A percentile compares a stretch with the other conserved stretches of the same genome.
phyloP scores from a whole-genome alignment of 208 protist genomes.

The Leishmania aethiopica region DNA sequence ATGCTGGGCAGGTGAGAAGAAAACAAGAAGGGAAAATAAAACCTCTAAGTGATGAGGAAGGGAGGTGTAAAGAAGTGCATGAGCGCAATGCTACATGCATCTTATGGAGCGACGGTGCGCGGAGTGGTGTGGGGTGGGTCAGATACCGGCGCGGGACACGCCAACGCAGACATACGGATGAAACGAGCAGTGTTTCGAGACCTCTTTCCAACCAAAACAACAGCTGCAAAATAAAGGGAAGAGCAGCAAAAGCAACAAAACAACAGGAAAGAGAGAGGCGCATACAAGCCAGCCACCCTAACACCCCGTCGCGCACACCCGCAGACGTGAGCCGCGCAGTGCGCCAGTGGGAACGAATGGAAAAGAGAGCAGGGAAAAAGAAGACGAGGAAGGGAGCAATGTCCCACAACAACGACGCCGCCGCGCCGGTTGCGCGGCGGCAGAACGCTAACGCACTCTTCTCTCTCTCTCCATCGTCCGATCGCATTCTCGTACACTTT shows the following conservation, averaged over 20 bases:
- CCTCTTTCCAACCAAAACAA: not conserved
- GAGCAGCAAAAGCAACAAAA: not conserved
- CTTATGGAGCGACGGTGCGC: not conserved
- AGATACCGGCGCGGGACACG: not conserved
- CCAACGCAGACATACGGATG: not conserved
- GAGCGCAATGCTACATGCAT: not conserved
- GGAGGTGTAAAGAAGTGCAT: constrained; percentile 69
- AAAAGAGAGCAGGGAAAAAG: not conserved
- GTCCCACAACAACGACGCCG: not conserved
- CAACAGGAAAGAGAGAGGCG: not conserved
- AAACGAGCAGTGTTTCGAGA: not conserved
- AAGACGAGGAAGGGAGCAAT: not conserved
- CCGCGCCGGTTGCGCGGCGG: not conserved
- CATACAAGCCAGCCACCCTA: not conserved
- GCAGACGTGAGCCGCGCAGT: not conserved
- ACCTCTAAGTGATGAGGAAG: not conserved
- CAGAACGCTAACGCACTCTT: not conserved
- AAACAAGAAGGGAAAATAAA: not conserved
- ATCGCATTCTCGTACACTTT: not conserved
- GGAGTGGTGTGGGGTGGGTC: not conserved
- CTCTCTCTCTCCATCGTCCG: not conserved
- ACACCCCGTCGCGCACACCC: not conserved
- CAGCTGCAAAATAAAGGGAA: not conserved
- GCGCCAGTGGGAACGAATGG: constrained; percentile 36
- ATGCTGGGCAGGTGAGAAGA: not conserved